Evolutionary conservation across 371 early-diverging fungal genomes (phyloP).

Genomic region (Mucor saturninus): DNA sequence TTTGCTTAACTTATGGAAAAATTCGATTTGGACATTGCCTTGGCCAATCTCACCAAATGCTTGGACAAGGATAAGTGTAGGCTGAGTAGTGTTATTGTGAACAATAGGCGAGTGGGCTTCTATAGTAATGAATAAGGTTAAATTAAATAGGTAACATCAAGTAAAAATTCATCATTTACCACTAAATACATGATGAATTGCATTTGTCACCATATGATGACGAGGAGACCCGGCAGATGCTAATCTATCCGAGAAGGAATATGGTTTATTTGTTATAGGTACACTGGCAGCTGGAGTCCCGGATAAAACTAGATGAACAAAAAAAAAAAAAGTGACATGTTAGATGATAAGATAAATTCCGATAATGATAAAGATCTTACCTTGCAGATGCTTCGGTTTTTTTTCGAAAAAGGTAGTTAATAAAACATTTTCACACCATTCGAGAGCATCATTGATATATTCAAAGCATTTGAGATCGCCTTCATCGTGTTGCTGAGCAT

Average conservation of each 20-base stretch:
- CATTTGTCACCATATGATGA: constrained; percentile 40
- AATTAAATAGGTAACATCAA: not conserved
- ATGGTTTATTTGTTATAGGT: constrained; percentile 7
- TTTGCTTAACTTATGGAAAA: constrained; percentile 61
- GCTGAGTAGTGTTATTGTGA: constrained; percentile 51
- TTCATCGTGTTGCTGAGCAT: constrained; percentile 40
- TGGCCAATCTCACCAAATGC: constrained; percentile 65
- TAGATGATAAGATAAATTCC: too few relatives aligned
- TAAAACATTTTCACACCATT: constrained; percentile 94
- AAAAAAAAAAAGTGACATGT: not conserved
- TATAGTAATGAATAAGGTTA: not conserved
- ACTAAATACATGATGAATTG: constrained; percentile 41
- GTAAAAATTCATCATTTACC: constrained; percentile 29
- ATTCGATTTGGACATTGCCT: constrained; percentile 46
- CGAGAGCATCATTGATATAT: constrained; percentile 84
- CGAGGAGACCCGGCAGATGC: constrained; percentile 40
- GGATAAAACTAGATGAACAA: not conserved
- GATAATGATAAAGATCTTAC: constrained; percentile 7
- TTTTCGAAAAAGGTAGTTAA: constrained; percentile 72
- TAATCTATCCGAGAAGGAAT: constrained; percentile 17
- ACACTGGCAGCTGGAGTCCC: constrained; percentile 6
- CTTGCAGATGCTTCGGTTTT: constrained; percentile 31
- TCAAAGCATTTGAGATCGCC: constrained; percentile 74
- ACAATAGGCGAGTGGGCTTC: constrained; percentile 27
- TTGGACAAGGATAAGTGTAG: constrained; percentile 67